Conservation (phyloP, 208 protist genomes). For the Trypanosoma conorhini region DNA sequence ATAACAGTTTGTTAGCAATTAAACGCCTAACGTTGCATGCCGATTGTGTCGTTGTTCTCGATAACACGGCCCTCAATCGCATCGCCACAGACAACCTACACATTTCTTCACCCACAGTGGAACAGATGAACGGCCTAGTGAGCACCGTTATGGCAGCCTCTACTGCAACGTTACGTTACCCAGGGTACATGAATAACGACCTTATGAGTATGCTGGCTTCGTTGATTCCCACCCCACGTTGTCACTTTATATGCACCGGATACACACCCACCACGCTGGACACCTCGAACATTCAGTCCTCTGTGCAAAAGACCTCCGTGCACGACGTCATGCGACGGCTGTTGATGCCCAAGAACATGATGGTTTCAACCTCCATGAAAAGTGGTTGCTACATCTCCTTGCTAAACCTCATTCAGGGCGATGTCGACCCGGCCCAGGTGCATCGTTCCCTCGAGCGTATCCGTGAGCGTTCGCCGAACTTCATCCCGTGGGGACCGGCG, state of each 20-base stretch:
- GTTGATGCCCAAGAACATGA: conserved; percentile 99
- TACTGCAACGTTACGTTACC: conserved; percentile 99
- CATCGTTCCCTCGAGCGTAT: conserved; percentile 99
- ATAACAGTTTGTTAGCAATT: conserved; percentile 99
- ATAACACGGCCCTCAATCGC: conserved; percentile 99
- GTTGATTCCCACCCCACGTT: conserved; percentile 99
- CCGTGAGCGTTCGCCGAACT: conserved; percentile 96
- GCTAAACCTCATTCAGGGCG: conserved; percentile 99
- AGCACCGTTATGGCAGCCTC: conserved; percentile 99
- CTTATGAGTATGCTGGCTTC: conserved; percentile 97
- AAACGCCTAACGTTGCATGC: conserved; percentile 98
- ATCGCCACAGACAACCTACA: conserved; percentile 98
- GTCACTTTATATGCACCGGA: conserved; percentile 99
- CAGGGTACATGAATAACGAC: conserved; percentile 98
- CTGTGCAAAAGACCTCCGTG: conserved; percentile 99
- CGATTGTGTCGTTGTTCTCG: conserved; percentile 98
- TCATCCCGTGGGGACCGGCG: conserved; percentile 99
- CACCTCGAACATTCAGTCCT: conserved; percentile 81
- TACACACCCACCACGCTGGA: conserved; percentile 98
- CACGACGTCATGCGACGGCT: conserved; percentile 99
- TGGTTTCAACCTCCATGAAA: conserved; percentile 94
- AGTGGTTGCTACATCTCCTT: conserved; percentile 98
- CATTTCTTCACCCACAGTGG: conserved; percentile 94
- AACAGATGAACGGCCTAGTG: conserved; percentile 98
- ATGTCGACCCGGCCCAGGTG: conserved; percentile 98